Base-by-base conservation (phyloP, 805 yeast species). In the Cyberlindnera mycetangii region DNA sequence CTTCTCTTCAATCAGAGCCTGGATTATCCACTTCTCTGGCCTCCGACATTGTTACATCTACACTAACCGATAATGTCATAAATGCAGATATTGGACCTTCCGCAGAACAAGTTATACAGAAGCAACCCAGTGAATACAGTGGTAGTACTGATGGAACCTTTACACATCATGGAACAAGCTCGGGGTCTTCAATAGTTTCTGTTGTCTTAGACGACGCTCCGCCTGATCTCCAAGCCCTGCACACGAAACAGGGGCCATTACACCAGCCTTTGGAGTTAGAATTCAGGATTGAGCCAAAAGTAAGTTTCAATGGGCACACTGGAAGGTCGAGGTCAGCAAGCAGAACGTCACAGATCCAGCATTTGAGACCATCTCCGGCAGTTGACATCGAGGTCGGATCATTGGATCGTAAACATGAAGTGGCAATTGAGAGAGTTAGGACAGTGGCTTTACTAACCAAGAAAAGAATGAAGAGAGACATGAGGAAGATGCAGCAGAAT, bases 371-470 rank as follows among this genome's bases (percentile, higher is more conserved):
- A 12, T 24, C 43, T 5, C 52, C 52, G 2, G 43, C 31, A 1
- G 11, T n/a, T 7, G 38, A 39, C 25, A 21, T 47, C 5, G 17
- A 27, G 5, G 30, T 35, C 5, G 50, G n/a, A 8, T n/a, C 24
- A 9, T 27, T 58, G 28, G 52, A 48, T 5, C 50, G 58, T 16
- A 44, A 37, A 27, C 54, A 52, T 6, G 49, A 50, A 15, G 39
- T 51, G 16, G 37, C 59, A 3, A 47, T 56, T 5, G 53, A 50
- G 17, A 58, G 42, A 27, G 28, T 65, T 10, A 63, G 58, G 25
- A 46, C 47, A 15, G 50, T 48, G 16, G 59, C 65, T 1, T 45
- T 53, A 5, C 56, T 49, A 8, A 58, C 63, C 0, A 55, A 58
- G 20, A 45, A 45, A 4, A 42, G 24, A 18, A 14, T 50, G 3